Evolutionary conservation across 495 filamentous ascomycete species (phyloP), one percentile per base, ranked within the genome.

Genomic region (Tirmania nivea): DNA sequence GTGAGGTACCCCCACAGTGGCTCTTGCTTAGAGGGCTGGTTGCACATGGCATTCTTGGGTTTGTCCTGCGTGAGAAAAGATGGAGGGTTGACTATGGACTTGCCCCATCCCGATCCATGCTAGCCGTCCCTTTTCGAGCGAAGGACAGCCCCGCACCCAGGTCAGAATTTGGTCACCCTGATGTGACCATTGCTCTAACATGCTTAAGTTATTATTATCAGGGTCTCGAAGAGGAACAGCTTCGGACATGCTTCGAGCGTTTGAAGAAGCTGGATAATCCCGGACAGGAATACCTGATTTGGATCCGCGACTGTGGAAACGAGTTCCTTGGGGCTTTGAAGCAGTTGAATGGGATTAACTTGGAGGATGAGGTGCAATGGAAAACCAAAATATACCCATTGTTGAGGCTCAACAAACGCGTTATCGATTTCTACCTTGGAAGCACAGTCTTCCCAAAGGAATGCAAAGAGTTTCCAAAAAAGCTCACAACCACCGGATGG

Each of bases 141-240:
- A 89, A 86, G 56, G 81, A 80, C 50, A 73, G 59, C 19, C 81
- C 80, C 1, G 68, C 79, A 0, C 66, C 70, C 0, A 69, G 75
- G 3, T 75, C 83, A 0, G 83, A 87, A 57, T 86, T 81, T 63
- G 78, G 80, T 36, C 81, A 88, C 56, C 81, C 81, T 0, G 82
- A 88, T 60, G 75, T 79, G 0, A 69, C 73, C 35, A 79, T 86
- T 19, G 54, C 78, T 7, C 60, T 88, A n/a, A 85, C 83, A 0
- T 80, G 69, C 21, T 63, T 86, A 3, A 74, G 69, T 35, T 86
- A 83, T 60, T 86, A 86, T 58, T 82, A 85, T 53, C 64, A 66
- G 0, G 81, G 82, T 2, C 69, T 88, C 0, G 57, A 47, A 0
- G 62, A 76, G 45, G 64, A 71, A 0, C 72, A 86, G 7, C 61